phyloP scores from a whole-genome alignment of 2,329 filamentous ascomycete genomes.

The Beauveria caledonica region DNA sequence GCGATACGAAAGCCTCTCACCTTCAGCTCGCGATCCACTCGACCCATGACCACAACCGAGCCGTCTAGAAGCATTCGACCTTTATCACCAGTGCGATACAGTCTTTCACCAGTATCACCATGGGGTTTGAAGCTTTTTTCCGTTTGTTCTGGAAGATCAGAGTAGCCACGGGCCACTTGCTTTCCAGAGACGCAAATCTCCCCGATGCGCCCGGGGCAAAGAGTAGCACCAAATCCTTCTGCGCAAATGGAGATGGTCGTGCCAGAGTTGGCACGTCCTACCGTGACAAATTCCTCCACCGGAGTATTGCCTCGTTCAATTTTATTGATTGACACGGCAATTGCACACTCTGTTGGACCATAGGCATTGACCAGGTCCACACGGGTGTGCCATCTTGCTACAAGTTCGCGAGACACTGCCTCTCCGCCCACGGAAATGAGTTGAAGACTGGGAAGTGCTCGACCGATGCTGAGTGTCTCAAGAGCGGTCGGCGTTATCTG shows the following conservation, averaged over 20 bases:
- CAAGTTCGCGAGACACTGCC: background rate
- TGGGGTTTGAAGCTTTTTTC: too few species aligned
- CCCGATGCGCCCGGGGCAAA: too few species aligned
- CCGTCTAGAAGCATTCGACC: constrained; percentile 9
- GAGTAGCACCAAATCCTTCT: too few species aligned
- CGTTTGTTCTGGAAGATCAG: too few species aligned
- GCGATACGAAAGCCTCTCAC: constrained; percentile 15
- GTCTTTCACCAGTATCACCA: constrained; percentile 9
- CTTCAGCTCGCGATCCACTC: constrained; percentile 15
- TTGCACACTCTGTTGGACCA: background rate
- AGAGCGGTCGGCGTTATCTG: background rate
- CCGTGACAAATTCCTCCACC: background rate
- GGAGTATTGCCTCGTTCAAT: constrained; percentile 3
- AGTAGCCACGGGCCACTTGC: too few species aligned
- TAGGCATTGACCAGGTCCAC: constrained; percentile 8
- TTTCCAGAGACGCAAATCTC: too few species aligned
- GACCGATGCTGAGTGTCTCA: background rate
- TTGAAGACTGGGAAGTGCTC: background rate
- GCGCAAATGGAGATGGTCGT: too few species aligned
- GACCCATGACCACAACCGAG: constrained; percentile 10
- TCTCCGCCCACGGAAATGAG: background rate
- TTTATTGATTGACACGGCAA: constrained; percentile 10
- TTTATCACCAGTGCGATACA: constrained; percentile 14
- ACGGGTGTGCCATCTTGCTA: constrained; percentile 10
- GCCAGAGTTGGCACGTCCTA: too few species aligned